phyloP scores from a whole-genome alignment of 2,329 filamentous ascomycete species.

The Metarhizium guizhouense region DNA sequence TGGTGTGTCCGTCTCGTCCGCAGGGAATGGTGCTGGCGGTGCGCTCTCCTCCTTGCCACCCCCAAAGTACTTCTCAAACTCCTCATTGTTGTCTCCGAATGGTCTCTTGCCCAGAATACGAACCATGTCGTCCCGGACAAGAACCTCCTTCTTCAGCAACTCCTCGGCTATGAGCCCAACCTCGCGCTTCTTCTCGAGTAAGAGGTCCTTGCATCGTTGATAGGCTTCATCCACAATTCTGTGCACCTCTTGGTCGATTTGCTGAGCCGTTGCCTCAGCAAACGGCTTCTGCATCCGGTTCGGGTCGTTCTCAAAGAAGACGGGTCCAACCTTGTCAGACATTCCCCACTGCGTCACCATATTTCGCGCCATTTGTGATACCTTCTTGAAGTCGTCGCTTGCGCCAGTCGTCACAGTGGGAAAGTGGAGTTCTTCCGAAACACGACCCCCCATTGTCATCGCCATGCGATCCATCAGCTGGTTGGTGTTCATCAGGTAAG shows the following conservation, averaged over 20 bases:
- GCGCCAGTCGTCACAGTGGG: conserved; percentile 92
- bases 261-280: conserved; percentile 84
- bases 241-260: conserved; percentile 85
- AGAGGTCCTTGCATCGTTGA: conserved; percentile 75
- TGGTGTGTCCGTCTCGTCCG: conserved; percentile 29
- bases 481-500: conserved; percentile 89
- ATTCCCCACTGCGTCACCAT: conserved; percentile 99
- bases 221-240: conserved; percentile 90
- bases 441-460: conserved; percentile 93
- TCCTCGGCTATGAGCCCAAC: conserved; percentile 89
- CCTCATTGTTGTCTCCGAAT: conserved; percentile 75
- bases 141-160: conserved; percentile 81
- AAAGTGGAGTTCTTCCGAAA: conserved; percentile 95
- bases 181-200: conserved; percentile 79
- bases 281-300: conserved; percentile 90
- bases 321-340: conserved; percentile 85
- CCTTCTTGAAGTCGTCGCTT: conserved; percentile 97
- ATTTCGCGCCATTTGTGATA: conserved; percentile 86
- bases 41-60: conserved; percentile 46
- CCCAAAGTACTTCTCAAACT: conserved; percentile 93
- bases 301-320: conserved; percentile 80
- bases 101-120: conserved; percentile 76
- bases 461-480: conserved; percentile 99
- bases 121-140: conserved; percentile 87
- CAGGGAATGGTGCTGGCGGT: conserved; percentile 43